These are phyloP conservation scores for Colletotrichum sp. DNA, from an alignment of 2,329 filamentous ascomycete genomes.

Conservation along the genomic window DNA sequence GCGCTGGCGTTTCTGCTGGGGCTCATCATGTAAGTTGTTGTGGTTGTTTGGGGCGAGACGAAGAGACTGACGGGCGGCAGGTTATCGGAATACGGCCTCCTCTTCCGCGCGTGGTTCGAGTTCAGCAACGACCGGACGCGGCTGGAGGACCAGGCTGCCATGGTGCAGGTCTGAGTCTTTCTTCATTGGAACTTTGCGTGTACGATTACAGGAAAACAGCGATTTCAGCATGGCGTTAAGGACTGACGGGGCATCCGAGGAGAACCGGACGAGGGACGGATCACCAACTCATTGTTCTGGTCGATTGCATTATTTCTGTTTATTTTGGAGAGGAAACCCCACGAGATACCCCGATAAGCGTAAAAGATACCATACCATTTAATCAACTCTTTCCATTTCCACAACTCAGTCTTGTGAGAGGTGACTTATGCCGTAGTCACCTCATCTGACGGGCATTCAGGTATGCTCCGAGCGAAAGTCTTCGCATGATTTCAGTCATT, in stretches of 20 bases:
- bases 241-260: not conserved
- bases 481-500: too few relatives aligned
- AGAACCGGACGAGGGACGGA: not conserved
- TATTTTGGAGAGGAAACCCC: not conserved
- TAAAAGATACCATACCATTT: not conserved
- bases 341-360: not conserved
- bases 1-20: conserved; percentile 19
- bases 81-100: conserved; percentile 13
- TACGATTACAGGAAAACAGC: not conserved
- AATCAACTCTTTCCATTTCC: not conserved
- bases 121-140: conserved; percentile 16
- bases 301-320: not conserved
- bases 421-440: too few relatives aligned
- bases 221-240: not conserved
- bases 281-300: not conserved
- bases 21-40: conserved; percentile 11
- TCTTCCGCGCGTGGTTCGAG: conserved; percentile 20
- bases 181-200: not conserved
- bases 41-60: too few relatives aligned
- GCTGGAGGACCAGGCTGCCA: not conserved
- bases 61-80: not conserved
- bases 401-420: rapidly evolving
- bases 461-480: too few relatives aligned
- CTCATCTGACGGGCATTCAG: too few relatives aligned
- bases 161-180: conserved; percentile 1